Base-by-base conservation (phyloP, 495 filamentous ascomycete species). In the Venustampulla echinocandica region DNA sequence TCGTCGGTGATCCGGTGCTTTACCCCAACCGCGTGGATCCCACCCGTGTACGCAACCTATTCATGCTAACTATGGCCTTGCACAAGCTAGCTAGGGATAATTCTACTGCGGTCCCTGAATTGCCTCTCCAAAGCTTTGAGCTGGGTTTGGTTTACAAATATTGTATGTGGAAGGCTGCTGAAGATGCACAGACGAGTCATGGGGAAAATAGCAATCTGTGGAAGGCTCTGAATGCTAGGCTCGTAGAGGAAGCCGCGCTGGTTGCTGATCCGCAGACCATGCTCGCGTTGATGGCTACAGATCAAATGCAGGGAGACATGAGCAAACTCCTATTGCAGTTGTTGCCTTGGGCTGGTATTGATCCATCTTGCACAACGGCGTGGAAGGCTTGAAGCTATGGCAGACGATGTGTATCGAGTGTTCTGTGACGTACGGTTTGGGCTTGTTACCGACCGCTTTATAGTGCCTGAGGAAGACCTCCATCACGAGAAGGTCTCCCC, bases 401-500 rank as follows among this genome's bases (percentile, higher is more conserved):
- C 6, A 13, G 13, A 13, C 13, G 13, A 30, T 6, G 27, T 30
- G 27, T 30, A n/a, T n/a, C n/a, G n/a, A n/a, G n/a, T n/a, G n/a
- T n/a, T n/a, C n/a, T n/a, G 33, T 4, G n/a, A 35, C 33, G 33
- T 35, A 35, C 33, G 33, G 33, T 35, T 35, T 35, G 33, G 33
- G 33, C 33, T 40, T 40, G 17, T 40, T 40, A 42, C 14, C 38
- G 11, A 23, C 19, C 20, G n/a, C 38, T 44, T 44, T 24, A 45
- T 62, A 42, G 49, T 62, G 42, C 21, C 40, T 28, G 10, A 64
- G 28, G 34, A 39, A 41, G 43, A 64, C 50, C 25, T 48, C 54
- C 47, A 62, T 61, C 3, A 50, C 54, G 0, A 57, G 57, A 14
- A 50, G 32, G 44, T 62, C 61, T 24, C 50, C 17, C 33, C 46